phyloP scores from a whole-genome alignment of 179 eudicot genomes.

The Beta lomatogona region DNA sequence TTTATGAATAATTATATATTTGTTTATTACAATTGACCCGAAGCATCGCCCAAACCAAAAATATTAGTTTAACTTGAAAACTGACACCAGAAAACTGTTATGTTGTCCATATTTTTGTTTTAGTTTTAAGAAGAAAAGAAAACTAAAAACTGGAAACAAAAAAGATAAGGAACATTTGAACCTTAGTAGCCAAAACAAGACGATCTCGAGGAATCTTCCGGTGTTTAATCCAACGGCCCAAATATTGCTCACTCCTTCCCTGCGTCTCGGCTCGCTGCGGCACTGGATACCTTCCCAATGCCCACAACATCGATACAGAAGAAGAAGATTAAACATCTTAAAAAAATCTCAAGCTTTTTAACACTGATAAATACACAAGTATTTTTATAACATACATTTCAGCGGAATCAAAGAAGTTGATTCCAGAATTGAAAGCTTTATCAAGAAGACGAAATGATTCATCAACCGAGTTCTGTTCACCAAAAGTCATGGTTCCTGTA shows the following conservation, averaged over 20 bases:
- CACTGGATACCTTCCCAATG: slow-evolving; percentile 75
- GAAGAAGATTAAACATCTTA: background rate
- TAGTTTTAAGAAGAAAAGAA: too few species aligned
- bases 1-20: too few species aligned
- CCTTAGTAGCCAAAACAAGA: slow-evolving; percentile 82
- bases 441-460: slow-evolving; percentile 69
- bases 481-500: slow-evolving; percentile 87
- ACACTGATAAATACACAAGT: background rate
- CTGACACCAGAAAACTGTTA: too few species aligned
- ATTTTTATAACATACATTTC: slow-evolving; percentile 57
- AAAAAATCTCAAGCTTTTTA: background rate
- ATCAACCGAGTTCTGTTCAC: slow-evolving; percentile 68
- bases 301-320: background rate
- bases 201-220: slow-evolving; percentile 62
- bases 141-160: too few species aligned
- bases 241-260: slow-evolving; percentile 84
- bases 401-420: slow-evolving; percentile 94
- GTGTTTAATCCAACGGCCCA: slow-evolving; percentile 81
- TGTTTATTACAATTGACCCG: too few species aligned
- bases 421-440: slow-evolving; percentile 71
- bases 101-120: too few species aligned
- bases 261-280: slow-evolving; percentile 85
- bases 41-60: too few species aligned
- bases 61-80: too few species aligned
- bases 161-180: slow-evolving; percentile 7